Conservation (phyloP, 352 stramenopile genomes). For the Elongisporangium senticosum region DNA sequence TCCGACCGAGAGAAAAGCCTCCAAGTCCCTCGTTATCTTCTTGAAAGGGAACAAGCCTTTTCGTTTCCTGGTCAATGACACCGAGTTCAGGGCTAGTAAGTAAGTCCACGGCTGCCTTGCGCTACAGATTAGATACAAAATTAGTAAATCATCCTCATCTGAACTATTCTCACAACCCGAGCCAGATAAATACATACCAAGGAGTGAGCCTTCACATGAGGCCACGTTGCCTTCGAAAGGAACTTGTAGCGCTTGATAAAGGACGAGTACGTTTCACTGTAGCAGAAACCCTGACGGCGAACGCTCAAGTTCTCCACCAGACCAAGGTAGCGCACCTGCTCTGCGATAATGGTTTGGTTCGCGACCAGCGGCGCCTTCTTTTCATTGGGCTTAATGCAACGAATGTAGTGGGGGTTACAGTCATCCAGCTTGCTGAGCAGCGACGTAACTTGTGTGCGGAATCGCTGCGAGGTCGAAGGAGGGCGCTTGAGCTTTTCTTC, state of each 20-base stretch:
- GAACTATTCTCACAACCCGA: neutral
- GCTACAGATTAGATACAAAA: conserved; percentile 16
- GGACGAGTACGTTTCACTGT: conserved; percentile 69
- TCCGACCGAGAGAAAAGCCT: conserved; percentile 79
- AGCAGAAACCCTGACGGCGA: conserved; percentile 80
- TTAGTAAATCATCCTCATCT: neutral
- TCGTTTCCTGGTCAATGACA: conserved; percentile 50
- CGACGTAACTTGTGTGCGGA: conserved; percentile 70
- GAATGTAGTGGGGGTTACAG: conserved; percentile 89
- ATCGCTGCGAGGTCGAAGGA: conserved; percentile 80
- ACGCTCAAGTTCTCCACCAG: conserved; percentile 82
- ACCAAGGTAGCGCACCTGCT: conserved; percentile 79
- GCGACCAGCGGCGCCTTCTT: conserved; percentile 71
- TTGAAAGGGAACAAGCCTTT: conserved; percentile 55
- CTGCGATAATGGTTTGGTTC: conserved; percentile 57
- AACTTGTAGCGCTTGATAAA: conserved; percentile 87
- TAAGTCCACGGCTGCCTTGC: conserved; percentile 67
- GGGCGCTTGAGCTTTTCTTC: conserved; percentile 82
- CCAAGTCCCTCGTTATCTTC: conserved; percentile 70
- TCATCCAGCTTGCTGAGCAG: conserved; percentile 82
- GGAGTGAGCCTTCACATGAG: conserved; percentile 53
- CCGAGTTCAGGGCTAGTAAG: conserved; percentile 55
- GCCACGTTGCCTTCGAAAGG: conserved; percentile 75
- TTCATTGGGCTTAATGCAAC: conserved; percentile 90
- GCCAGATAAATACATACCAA: conserved; percentile 14